Percentiles rank a stretch among this genome's conserved stretches.
phyloP scores from a whole-genome alignment of 1,139 yeast genomes.

The Magnusiomyces magnusii region DNA sequence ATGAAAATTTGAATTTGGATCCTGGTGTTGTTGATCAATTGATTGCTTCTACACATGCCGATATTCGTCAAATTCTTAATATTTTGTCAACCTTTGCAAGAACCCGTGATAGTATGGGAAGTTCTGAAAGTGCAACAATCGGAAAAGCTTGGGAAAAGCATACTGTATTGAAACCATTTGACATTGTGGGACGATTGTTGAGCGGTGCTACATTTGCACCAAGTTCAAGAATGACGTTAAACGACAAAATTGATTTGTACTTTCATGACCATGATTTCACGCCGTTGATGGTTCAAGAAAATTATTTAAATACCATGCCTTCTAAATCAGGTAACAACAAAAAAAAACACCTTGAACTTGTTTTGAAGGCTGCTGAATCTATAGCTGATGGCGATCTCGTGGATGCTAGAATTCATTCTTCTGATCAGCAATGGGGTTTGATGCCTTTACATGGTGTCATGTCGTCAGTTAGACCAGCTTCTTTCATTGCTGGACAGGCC shows the following conservation, averaged over 20 bases:
- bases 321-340: constrained; percentile 18
- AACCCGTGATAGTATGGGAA: constrained; percentile 59
- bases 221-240: constrained; percentile 47
- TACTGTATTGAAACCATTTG: constrained; percentile 87
- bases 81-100: constrained; percentile 72
- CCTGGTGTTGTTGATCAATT: constrained; percentile 76
- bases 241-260: constrained; percentile 81
- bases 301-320: constrained; percentile 66
- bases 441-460: constrained; percentile 87
- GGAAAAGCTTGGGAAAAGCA: constrained; percentile 81
- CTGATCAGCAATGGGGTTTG: constrained; percentile 94
- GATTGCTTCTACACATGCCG: constrained; percentile 79
- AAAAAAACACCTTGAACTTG: constrained; percentile 46
- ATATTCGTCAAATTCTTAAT: constrained; percentile 91
- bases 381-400: constrained; percentile 77
- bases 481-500: constrained; percentile 65
- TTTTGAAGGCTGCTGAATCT: constrained; percentile 76
- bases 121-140: constrained; percentile 43
- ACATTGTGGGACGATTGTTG: constrained; percentile 66
- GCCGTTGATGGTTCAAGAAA: constrained; percentile 95
- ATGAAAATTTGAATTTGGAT: constrained; percentile 76
- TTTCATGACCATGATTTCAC: constrained; percentile 94
- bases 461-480: constrained; percentile 80
- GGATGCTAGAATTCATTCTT: constrained; percentile 73
- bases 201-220: constrained; percentile 55